These are phyloP conservation scores for Vicia faba DNA, from an alignment of 306 rosid species.

Conservation along the genomic window DNA sequence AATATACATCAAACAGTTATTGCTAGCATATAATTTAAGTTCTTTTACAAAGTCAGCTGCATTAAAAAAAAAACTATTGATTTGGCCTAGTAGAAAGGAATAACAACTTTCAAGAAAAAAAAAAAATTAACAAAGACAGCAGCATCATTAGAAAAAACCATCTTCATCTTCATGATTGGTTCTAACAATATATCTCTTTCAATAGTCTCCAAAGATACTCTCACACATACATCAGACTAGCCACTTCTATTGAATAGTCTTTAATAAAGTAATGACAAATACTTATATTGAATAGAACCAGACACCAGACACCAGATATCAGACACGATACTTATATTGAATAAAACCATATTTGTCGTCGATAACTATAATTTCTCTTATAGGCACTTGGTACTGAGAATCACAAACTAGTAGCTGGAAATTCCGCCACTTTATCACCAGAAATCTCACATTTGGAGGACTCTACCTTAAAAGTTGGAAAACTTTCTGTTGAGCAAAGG, in stretches of 20 bases:
- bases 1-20: slow-evolving; percentile 27
- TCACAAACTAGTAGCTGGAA: slow-evolving; percentile 66
- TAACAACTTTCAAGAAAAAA: background rate
- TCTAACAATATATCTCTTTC: slow-evolving; percentile 25
- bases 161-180: slow-evolving; percentile 33
- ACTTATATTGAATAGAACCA: background rate
- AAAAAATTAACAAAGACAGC: background rate
- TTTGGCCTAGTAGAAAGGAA: slow-evolving; percentile 36
- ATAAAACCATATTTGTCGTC: no score
- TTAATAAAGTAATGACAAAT: background rate
- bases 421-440: slow-evolving; percentile 60
- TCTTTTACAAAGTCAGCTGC: slow-evolving; percentile 41
- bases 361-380: slow-evolving; percentile 2
- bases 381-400: slow-evolving; percentile 70
- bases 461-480: slow-evolving; percentile 78
- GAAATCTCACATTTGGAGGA: slow-evolving; percentile 86
- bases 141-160: slow-evolving; percentile 33
- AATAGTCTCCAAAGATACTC: no score
- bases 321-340: no score
- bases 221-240: no score
- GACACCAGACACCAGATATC: background rate
- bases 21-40: slow-evolving; percentile 12
- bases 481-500: slow-evolving; percentile 90
- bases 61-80: slow-evolving; percentile 34
- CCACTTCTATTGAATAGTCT: no score